Conservation (phyloP, 306 rosid genomes). For the Crotalaria pallida region DNA sequence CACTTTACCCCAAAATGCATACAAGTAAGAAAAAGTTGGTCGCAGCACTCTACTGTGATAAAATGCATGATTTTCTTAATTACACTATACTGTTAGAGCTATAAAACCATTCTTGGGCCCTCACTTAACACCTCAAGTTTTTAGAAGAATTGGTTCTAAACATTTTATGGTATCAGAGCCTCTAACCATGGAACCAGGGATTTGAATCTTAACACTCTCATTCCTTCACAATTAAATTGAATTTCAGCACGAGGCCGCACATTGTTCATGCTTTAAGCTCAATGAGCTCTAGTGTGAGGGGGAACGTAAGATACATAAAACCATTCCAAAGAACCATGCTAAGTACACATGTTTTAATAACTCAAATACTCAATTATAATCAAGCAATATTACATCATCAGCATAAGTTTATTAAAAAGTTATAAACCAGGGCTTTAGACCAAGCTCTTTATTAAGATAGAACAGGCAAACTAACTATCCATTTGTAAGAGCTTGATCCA, state of each 20-base stretch:
- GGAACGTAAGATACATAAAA: neutral
- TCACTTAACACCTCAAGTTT: neutral
- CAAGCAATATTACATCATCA: neutral
- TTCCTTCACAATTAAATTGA: neutral
- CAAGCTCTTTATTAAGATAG: neutral
- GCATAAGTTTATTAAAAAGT: neutral
- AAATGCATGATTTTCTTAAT: neutral
- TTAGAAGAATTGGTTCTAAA: neutral
- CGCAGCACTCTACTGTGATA: neutral
- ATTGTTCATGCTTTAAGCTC: neutral
- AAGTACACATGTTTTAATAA: neutral
- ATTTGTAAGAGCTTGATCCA: neutral
- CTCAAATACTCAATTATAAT: neutral
- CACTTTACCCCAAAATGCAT: neutral
- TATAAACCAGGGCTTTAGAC: neutral
- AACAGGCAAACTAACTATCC: neutral
- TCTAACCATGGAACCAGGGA: neutral
- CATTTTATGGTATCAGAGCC: neutral
- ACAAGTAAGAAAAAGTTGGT: neutral
- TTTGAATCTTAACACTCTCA: neutral
- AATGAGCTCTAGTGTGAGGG: neutral
- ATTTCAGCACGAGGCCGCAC: neutral
- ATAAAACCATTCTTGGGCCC: neutral
- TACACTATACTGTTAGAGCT: neutral
- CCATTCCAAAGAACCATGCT: neutral